Percentiles rank a stretch among this genome's conserved stretches.
These are phyloP conservation scores for Boletus hoseneyae DNA, from an alignment of 1,284 basidiomycete genomes.

Conservation along the genomic window DNA sequence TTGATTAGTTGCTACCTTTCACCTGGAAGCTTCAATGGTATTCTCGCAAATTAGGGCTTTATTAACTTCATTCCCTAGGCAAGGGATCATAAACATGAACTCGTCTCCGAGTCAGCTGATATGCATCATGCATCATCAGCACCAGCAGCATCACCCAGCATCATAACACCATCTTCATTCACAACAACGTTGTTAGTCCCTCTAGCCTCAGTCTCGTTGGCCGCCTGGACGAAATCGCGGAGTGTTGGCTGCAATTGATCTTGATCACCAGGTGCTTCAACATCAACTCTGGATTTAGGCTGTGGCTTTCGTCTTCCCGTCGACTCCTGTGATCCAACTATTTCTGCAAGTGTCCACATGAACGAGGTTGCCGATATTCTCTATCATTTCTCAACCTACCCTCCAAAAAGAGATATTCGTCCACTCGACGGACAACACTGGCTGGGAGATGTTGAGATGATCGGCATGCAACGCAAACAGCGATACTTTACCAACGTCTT, in stretches of 20 bases:
- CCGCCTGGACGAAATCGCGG: slow-evolving; percentile 41
- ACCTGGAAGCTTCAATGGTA: neutral
- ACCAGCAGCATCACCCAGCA: too few relatives aligned
- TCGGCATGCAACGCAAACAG: neutral
- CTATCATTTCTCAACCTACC: slow-evolving; percentile 45
- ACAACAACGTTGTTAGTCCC: slow-evolving; percentile 25
- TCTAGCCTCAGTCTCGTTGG: slow-evolving; percentile 21
- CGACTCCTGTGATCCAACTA: slow-evolving; percentile 49
- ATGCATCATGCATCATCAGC: too few relatives aligned
- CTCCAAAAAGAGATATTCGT: slow-evolving; percentile 73
- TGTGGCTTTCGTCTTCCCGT: slow-evolving; percentile 41
- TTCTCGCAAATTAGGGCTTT: too few relatives aligned
- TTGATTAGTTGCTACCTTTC: too few relatives aligned
- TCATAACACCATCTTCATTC: slow-evolving; percentile 36
- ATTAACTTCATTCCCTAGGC: too few relatives aligned
- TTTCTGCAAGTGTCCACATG: slow-evolving; percentile 38
- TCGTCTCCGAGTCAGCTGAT: neutral
- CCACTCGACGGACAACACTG: slow-evolving; percentile 56
- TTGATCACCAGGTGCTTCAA: slow-evolving; percentile 13
- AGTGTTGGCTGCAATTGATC: slow-evolving; percentile 37
- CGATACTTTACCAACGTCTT: slow-evolving; percentile 57
- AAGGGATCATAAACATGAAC: neutral
- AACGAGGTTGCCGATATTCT: neutral
- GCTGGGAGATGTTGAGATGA: slow-evolving; percentile 37
- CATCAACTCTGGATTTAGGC: slow-evolving; percentile 26